Evolutionary conservation across 164 flowering plant species (phyloP).

Genomic region (Macadamia integrifolia): DNA sequence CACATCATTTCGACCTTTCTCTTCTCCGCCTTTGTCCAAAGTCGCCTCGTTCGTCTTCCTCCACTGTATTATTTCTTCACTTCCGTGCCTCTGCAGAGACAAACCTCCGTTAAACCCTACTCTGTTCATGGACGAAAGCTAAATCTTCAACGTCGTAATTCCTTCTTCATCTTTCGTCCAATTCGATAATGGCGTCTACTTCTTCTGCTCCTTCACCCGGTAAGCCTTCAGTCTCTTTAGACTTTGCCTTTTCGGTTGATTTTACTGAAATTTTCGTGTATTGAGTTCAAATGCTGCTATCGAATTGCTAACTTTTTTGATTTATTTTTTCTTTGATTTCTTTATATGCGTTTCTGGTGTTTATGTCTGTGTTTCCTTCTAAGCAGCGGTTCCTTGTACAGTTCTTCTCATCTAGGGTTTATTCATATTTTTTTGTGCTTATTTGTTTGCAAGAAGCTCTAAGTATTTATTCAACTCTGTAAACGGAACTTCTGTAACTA

Average conservation of each 20-base stretch:
- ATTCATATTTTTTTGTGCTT: too few species aligned
- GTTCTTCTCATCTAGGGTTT: neutral
- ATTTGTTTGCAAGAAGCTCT: too few species aligned
- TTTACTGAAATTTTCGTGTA: neutral
- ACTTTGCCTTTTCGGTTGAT: too few species aligned
- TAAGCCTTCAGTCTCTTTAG: neutral
- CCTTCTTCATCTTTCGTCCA: neutral
- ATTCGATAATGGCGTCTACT: conserved; percentile 10
- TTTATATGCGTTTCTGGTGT: neutral
- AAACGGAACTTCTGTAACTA: too few species aligned
- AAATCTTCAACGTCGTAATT: neutral
- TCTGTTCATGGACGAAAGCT: neutral
- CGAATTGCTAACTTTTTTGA: neutral
- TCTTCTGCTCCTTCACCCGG: conserved; percentile 5
- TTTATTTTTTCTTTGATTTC: neutral
- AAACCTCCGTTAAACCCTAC: too few species aligned
- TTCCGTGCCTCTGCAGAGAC: too few species aligned
- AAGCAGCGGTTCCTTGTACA: neutral
- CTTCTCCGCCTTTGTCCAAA: too few species aligned
- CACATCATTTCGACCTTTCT: too few species aligned
- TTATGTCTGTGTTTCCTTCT: neutral
- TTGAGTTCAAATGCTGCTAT: neutral
- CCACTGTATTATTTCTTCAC: too few species aligned
- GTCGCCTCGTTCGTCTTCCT: too few species aligned
- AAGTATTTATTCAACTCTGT: too few species aligned